Evolutionary conservation across 345 rosid genomes (phyloP).

Genomic region (Aegle marmelos): DNA sequence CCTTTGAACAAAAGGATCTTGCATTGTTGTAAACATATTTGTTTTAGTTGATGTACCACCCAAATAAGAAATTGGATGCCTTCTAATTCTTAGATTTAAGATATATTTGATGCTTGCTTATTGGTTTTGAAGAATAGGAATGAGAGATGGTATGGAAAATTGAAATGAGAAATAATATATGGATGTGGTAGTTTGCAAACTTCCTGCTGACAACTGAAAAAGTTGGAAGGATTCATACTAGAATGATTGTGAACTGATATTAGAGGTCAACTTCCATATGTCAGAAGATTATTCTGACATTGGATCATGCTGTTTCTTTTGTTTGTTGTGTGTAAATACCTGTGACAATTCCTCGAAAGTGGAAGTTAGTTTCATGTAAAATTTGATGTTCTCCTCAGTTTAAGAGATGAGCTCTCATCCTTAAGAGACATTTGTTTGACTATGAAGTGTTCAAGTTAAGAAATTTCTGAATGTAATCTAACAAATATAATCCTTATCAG

Average conservation of each 20-base stretch:
- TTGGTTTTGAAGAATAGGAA: constrained; percentile 2
- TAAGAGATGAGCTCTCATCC: background rate
- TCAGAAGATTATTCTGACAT: background rate
- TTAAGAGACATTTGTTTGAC: background rate
- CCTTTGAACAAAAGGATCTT: background rate
- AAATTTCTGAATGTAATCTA: background rate
- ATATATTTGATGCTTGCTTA: background rate
- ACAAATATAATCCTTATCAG: constrained; percentile 34
- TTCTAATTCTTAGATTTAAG: background rate
- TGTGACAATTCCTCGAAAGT: background rate
- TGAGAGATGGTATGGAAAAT: background rate
- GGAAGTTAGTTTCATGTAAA: background rate
- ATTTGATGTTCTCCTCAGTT: background rate
- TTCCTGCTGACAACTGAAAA: background rate
- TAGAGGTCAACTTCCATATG: background rate
- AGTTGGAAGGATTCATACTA: background rate
- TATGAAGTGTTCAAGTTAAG: background rate
- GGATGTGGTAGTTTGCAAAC: background rate
- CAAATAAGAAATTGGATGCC: too few relatives aligned
- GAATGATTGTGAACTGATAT: background rate
- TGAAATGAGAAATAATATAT: background rate
- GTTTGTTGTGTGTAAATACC: background rate
- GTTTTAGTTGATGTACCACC: background rate
- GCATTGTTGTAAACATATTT: background rate
- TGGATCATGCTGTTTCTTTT: background rate